Evolutionary conservation across 768 basidiomycete species (phyloP), one percentile per base, ranked within the genome.

Genomic region (Mycena belliarum): DNA sequence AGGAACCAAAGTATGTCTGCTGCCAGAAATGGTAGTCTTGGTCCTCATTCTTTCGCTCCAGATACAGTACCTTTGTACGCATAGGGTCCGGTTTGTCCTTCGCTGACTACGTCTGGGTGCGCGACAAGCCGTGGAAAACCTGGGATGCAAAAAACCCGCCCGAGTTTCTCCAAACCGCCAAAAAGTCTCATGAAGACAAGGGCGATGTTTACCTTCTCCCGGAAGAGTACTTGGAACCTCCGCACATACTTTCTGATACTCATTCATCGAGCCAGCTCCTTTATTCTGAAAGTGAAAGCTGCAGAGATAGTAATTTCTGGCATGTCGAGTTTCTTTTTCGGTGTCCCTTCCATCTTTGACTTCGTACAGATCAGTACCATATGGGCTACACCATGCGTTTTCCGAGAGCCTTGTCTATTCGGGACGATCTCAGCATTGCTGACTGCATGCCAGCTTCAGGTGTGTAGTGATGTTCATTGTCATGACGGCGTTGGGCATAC

Each of bases 191-290:
- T 21, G 89, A 92, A 29, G 93, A 95, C 66, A 89, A 88, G 74
- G 93, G 95, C 0, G 95, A 99, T 70, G 73, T 95, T 15, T 97
- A 95, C 71, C 80, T 98, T 40, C 86, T 91, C 46, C 95, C 96
- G 15, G 82, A 88, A 63, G 88, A 97, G 95, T 96, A 65, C 58
- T 83, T 68, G 32, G 52, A n/a, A 14, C 32, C 12, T 12, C 14
- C 49, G 47, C 15, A 7, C 28, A 18, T 40, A 23, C 41, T 29
- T 57, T 49, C 16, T 42, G 24, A 29, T 25, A 52, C 49, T 24
- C 35, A 35, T n/a, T 45, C n/a, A n/a, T 15, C 40, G 29, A 46
- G 20, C 47, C 58, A 97, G 95, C 64, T 97, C 96, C 0, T 98
- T 99, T 71, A 89, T 98, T 33, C 58, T 98, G 63, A 90, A 90